Base-by-base conservation (phyloP, 805 yeast species). In the Vanderwaltozyma verrucispora region DNA sequence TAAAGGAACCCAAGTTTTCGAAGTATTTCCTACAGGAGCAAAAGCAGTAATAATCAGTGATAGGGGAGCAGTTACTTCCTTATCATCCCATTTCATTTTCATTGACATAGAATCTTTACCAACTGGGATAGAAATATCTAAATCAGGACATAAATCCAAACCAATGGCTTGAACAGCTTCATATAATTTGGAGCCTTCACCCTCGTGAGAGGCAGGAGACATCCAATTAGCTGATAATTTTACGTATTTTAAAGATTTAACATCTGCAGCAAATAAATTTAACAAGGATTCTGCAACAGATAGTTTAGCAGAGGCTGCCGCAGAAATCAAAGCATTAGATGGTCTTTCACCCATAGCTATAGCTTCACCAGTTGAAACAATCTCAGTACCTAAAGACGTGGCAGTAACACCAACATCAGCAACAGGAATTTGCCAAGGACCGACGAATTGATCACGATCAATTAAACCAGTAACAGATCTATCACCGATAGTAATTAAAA, bases 351-450 rank as follows among this genome's bases (percentile, higher is more conserved):
- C 99, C 86, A 87, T 80, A 2, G 97, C 88, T 65, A 92, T 65
- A 8, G 97, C 95, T 67, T 92, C 99, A 69, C 99, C 99, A n/a
- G 94, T 80, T 3, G 64, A 47, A 44, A 79, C 61, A 36, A 81
- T 59, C 5, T 71, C 68, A 36, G 77, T 81, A 55, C 96, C 96
- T 36, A 86, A 69, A 2, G 96, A 82, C 0, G 96, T 80, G 42
- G 82, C 81, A 18, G 97, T 88, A 37, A 92, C 96, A 65, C 95
- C 97, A 38, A 88, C 96, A 58, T 92, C 97, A 14, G 97, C 92
- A 24, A 92, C 97, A 34, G 99, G 98, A 9, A 83, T 92, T 69
- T 92, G 99, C 97, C 97, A 92, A 56, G 97, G 97, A 28, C 98
- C 98, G 42, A 92, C 97, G 79, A 88, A 79, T 67, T 92, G 98